Percentiles rank a stretch among this genome's conserved stretches.
These are phyloP conservation scores for Hypomyces rosellus DNA, from an alignment of 2,329 filamentous ascomycete species.

Conservation along the genomic window DNA sequence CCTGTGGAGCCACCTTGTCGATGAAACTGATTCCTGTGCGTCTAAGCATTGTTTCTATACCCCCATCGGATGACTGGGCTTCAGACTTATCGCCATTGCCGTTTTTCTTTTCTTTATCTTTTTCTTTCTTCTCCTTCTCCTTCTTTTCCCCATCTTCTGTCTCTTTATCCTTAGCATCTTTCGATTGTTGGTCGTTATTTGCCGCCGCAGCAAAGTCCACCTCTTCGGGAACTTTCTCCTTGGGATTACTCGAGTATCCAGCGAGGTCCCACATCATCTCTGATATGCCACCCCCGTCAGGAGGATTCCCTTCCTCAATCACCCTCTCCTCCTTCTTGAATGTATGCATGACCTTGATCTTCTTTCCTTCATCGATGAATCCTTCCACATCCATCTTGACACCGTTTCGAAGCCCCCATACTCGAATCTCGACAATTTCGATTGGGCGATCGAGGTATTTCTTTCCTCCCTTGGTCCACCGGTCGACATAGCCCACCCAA, in stretches of 20 bases:
- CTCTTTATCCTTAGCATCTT: background rate
- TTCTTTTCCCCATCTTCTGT: background rate
- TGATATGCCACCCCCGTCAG: constrained; percentile 41
- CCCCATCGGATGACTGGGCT: background rate
- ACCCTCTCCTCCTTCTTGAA: constrained; percentile 69
- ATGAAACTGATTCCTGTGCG: constrained; percentile 29
- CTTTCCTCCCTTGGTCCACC: constrained; percentile 71
- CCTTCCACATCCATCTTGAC: constrained; percentile 84
- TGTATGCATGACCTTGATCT: constrained; percentile 75
- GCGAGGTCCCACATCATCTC: constrained; percentile 52
- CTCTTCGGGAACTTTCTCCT: constrained; percentile 31
- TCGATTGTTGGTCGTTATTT: constrained; percentile 16
- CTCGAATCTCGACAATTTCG: constrained; percentile 81
- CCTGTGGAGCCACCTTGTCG: constrained; percentile 22
- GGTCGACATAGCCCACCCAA: constrained; percentile 82
- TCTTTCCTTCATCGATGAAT: constrained; percentile 81
- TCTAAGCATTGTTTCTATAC: constrained; percentile 17
- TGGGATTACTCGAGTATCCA: constrained; percentile 25
- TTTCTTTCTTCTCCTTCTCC: background rate
- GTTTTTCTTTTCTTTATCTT: background rate
- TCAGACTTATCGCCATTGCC: background rate
- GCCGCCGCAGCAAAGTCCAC: constrained; percentile 26
- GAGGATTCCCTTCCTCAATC: constrained; percentile 54
- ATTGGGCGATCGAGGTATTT: constrained; percentile 75
- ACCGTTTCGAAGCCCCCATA: constrained; percentile 81